These are phyloP conservation scores for Cercospora janseana DNA, from an alignment of 2,329 filamentous ascomycete species.

Conservation along the genomic window DNA sequence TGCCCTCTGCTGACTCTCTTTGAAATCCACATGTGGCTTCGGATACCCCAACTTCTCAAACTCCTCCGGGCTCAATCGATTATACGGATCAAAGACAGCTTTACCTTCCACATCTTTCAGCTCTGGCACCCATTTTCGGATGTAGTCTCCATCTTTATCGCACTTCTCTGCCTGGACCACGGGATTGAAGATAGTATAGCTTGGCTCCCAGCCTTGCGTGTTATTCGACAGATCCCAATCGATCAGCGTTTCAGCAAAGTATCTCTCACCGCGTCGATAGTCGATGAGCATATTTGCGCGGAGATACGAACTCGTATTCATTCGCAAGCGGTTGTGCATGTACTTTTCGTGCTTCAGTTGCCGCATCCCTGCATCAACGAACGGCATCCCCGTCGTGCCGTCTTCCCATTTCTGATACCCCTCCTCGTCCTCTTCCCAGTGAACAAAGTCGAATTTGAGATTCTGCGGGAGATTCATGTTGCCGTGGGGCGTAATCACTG, in stretches of 20 bases:
- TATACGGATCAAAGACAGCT: slow-evolving; percentile 50
- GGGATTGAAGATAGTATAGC: slow-evolving; percentile 57
- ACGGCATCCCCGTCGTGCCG: slow-evolving; percentile 49
- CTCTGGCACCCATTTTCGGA: slow-evolving; percentile 79
- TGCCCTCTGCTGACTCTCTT: slow-evolving; percentile 44
- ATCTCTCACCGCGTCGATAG: slow-evolving; percentile 51
- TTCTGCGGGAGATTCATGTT: slow-evolving; percentile 53
- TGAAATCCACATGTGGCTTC: slow-evolving; percentile 47
- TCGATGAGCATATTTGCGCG: slow-evolving; percentile 52
- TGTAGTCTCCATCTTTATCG: slow-evolving; percentile 74
- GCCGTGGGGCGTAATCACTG: slow-evolving; percentile 48
- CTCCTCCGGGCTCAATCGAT: slow-evolving; percentile 45
- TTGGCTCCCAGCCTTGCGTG: slow-evolving; percentile 54
- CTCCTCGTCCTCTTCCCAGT: slow-evolving; percentile 53
- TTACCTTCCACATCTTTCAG: slow-evolving; percentile 54
- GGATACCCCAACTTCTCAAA: slow-evolving; percentile 52
- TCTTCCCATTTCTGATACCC: slow-evolving; percentile 52
- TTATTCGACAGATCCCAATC: slow-evolving; percentile 52
- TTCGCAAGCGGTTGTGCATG: slow-evolving; percentile 54
- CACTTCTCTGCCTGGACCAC: slow-evolving; percentile 79
- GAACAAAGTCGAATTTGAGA: slow-evolving; percentile 52
- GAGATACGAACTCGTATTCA: slow-evolving; percentile 51
- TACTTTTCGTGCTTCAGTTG: slow-evolving; percentile 51
- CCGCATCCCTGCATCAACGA: slow-evolving; percentile 54
- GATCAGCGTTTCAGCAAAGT: slow-evolving; percentile 52